Base-by-base conservation (phyloP, 805 yeast species). In the Saccharomycopsis sp. region DNA sequence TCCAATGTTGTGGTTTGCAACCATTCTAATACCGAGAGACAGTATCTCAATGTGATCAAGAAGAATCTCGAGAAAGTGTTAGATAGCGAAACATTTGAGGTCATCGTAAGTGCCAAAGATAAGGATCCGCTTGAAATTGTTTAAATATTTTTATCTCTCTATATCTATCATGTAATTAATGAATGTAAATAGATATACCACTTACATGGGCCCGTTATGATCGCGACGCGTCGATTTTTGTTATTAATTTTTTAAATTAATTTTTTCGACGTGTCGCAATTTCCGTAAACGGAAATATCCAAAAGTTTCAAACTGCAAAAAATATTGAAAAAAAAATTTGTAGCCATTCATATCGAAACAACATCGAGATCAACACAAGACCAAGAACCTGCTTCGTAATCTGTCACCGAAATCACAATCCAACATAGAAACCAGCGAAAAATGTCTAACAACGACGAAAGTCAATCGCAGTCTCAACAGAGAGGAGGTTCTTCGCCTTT, bases 1-100 rank as follows among this genome's bases (percentile, higher is more conserved):
- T 75, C 82, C 17, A 75, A 83, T 8, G 89, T 91, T 2, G 76
- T 94, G 53, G 81, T 83, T 2, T 87, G 96, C 66, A 93, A 93
- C 66, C 99, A 94, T 67, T 81, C 96, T 19, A 93, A 93, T 69
- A 89, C 97, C 0, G 99, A 94, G 71, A 77, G 99, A 58, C 96
- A 96, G 0, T 94, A 85, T 67, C 73, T 94, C 62, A 64, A 67
- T 23, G 77, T 73, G 0, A 75, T 89, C 64, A 77, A 79, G 69
- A 59, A 69, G 23, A 84, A 81, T 67, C 74, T 89, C 58, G 59
- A 56, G 24, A 56, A 63, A 1, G 85, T 80, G 63, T 72, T 83
- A 47, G 71, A 70, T 0, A 70, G 65, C 19, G 51, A 52, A 2
- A 74, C 72, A 5, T 75, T 78, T 20, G 75, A 72, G 1, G 73